Conservation (phyloP, 1,284 basidiomycete genomes). For the Puccinia novopanici region DNA sequence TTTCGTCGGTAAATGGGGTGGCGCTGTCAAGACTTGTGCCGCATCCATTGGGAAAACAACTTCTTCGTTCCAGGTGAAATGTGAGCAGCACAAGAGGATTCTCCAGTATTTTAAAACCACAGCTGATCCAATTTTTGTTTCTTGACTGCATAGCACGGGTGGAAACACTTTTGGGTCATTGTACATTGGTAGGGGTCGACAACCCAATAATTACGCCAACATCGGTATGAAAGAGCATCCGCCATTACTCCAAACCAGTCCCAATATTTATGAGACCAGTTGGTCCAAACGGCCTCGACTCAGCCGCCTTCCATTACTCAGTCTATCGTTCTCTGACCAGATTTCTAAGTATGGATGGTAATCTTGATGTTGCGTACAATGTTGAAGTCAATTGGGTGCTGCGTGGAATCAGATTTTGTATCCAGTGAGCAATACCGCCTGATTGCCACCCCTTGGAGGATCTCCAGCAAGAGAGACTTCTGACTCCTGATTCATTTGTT, state of each 20-base stretch:
- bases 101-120: neutral
- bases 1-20: slow-evolving; percentile 74
- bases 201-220: slow-evolving; percentile 66
- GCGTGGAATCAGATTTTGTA: slow-evolving; percentile 84
- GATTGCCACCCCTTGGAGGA: neutral
- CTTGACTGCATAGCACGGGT: slow-evolving; percentile 66
- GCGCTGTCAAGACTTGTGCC: slow-evolving; percentile 73
- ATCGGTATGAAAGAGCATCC: slow-evolving; percentile 69
- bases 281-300: slow-evolving; percentile 69
- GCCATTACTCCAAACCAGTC: slow-evolving; percentile 65
- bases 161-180: slow-evolving; percentile 83
- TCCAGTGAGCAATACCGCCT: slow-evolving; percentile 60
- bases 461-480: neutral
- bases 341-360: slow-evolving; percentile 89
- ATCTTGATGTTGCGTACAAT: slow-evolving; percentile 82
- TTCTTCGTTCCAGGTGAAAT: slow-evolving; percentile 88
- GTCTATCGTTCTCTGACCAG: slow-evolving; percentile 78
- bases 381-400: slow-evolving; percentile 73
- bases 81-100: neutral
- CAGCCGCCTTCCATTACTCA: slow-evolving; percentile 85
- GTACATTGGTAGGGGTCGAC: slow-evolving; percentile 83
- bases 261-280: slow-evolving; percentile 73
- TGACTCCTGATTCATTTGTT: neutral
- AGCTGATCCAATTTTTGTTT: slow-evolving; percentile 2
- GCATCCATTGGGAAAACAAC: slow-evolving; percentile 71